A percentile compares a stretch with the other conserved stretches of the same genome.
These are phyloP conservation scores for Lentinula aciculospora DNA, from an alignment of 768 basidiomycete genomes.

Conservation along the genomic window DNA sequence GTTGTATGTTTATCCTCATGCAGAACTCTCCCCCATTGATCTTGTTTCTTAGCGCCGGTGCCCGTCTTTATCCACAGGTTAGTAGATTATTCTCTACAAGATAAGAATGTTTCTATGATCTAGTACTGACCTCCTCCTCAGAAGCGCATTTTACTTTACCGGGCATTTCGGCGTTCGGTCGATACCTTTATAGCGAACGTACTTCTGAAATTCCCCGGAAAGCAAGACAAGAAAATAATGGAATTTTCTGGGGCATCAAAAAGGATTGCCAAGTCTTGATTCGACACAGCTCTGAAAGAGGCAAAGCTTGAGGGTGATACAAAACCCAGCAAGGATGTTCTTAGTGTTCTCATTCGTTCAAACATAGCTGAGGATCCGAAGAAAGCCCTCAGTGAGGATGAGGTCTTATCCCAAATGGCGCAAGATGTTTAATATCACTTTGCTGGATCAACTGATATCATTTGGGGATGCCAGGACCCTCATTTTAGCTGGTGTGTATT, in stretches of 20 bases:
- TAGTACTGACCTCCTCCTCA: too few species aligned
- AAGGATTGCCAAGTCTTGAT: neutral
- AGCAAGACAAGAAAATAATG: neutral
- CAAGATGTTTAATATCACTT: slow-evolving; percentile 10
- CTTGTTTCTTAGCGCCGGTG: neutral
- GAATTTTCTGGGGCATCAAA: neutral
- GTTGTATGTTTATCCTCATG: slow-evolving; percentile 10
- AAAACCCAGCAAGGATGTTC: slow-evolving; percentile 19
- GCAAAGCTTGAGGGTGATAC: neutral
- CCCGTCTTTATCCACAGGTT: neutral
- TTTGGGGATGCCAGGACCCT: slow-evolving; percentile 23
- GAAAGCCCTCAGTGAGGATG: slow-evolving; percentile 21
- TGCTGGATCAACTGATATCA: neutral
- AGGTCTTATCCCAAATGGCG: slow-evolving; percentile 25
- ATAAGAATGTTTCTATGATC: too few species aligned
- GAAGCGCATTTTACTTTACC: neutral
- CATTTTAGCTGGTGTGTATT: slow-evolving; percentile 26
- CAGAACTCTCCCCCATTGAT: neutral
- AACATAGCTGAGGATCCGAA: slow-evolving; percentile 22
- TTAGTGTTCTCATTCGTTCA: slow-evolving; percentile 27
- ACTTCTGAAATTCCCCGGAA: neutral
- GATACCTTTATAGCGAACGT: neutral
- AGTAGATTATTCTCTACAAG: too few species aligned
- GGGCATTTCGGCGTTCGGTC: neutral
- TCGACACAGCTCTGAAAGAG: neutral